phyloP scores from a whole-genome alignment of 225 moss, liverwort and hornwort genomes.

The Sphagnum tenellum region DNA sequence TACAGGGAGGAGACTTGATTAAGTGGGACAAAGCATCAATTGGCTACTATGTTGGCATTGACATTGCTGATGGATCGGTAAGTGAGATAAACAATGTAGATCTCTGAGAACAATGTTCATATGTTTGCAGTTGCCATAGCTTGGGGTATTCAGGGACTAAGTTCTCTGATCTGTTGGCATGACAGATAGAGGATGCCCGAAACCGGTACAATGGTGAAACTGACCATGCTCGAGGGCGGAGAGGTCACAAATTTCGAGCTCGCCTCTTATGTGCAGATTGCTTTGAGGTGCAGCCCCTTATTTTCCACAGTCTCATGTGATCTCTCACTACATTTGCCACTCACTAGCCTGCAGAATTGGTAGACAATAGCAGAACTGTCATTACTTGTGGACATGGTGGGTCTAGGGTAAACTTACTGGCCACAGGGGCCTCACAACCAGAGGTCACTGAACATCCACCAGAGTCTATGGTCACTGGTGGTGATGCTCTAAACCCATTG shows the following conservation, averaged over 20 bases:
- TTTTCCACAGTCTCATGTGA: background rate
- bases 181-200: constrained; percentile 82
- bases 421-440: too few relatives aligned
- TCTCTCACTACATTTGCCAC: background rate
- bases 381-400: too few relatives aligned
- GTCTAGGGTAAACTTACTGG: background rate
- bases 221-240: constrained; percentile 83
- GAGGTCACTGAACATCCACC: too few relatives aligned
- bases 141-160: background rate
- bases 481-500: too few relatives aligned
- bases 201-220: constrained; percentile 95
- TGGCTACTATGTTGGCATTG: constrained; percentile 90
- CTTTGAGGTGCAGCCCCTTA: constrained; percentile 45
- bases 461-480: too few relatives aligned
- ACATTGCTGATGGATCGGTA: constrained; percentile 90
- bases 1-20: constrained; percentile 82
- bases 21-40: constrained; percentile 96
- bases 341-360: too few relatives aligned
- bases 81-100: background rate
- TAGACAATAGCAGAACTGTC: too few relatives aligned
- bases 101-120: too few relatives aligned
- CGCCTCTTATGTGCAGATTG: constrained; percentile 93
- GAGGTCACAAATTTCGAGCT: constrained; percentile 81
- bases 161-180: background rate
- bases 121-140: background rate